Base-by-base conservation (phyloP, 257 asterid genomes). In the Asclepias syriaca region DNA sequence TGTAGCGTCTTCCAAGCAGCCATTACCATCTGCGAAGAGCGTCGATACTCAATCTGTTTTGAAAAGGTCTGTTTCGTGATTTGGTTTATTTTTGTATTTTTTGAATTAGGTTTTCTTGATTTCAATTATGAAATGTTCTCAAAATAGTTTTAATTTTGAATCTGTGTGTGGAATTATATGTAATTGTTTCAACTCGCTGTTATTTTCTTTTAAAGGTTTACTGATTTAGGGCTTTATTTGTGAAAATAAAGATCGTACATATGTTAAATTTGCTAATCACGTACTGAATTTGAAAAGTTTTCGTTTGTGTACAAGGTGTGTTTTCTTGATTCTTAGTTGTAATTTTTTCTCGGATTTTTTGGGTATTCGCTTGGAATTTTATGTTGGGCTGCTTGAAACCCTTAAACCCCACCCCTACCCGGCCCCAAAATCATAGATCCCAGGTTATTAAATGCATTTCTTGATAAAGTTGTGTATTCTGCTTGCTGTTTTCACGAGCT, bases 41-140 rank as follows among this genome's bases (percentile, higher is more conserved):
- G 83, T 68, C 64, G 92, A 79, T 64, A 70, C 79, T 0, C 78
- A 75, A 16, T 69, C 79, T 66, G 73, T 80, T 66, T 81, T 80
- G 59, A 83, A 83, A 70, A 78, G 86, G 85, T 64, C 12, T 21
- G 22, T 69, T 45, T 72, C 55, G 65, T 64, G 71, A 56, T 72
- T 37, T 37, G 27, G 22, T n/a, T 40, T 39, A 2, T 55, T 37
- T 18, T 13, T 1, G 9, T 6, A 8, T 65, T 8, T 66, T n/a
- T 40, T 43, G 49, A 49, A 8, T 45, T 12, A 12, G 37, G 4
- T 24, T 16, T 57, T 66, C 55, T 19, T n/a, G 55, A 9, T 40
- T 45, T 8, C n/a, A n/a, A 18, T 66, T 66, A 29, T 21, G 6
- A 57, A 57, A 9, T 57, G 34, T 10, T 2, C 1, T 3, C 34